Evolutionary conservation across 768 basidiomycete genomes (phyloP), one percentile per base, ranked within the genome.

Genomic region (Termitomyces sp.): DNA sequence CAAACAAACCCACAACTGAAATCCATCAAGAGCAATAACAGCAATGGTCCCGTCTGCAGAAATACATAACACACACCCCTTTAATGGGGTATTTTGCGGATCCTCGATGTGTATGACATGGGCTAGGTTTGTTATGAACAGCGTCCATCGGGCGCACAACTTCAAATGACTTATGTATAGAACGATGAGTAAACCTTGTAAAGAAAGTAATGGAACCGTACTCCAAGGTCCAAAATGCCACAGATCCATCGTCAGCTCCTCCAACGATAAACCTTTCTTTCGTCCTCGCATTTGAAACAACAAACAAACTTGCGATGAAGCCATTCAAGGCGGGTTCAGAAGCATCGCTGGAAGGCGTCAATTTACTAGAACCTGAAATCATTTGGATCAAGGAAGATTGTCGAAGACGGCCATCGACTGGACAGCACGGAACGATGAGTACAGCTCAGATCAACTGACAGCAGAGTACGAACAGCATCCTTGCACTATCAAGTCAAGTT

Each of bases 21-120:
- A 85, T 2, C 82, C 86, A 52, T 88, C 87, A 10, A 92, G 70
- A 0, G 77, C 80, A 56, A 98, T 79, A n/a, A 93, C 81, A 0
- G 87, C 93, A 60, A 95, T 82, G 2, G 93, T 93, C 1, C 94
- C 93, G 65, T 93, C 91, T 32, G 75, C 67, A 1, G 93, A 83
- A 7, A 92, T 70, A 65, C 91, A 93, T 12, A 96, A 68, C 3
- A 84, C 74, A 67, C 88, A 89, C 3, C 86, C 89, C 48, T 78
- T 77, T 26, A 95, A 68, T 6, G 85, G 78, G 0, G 86, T 85
- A 2, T 75, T 75, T 16, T 74, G 72, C 20, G 82, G 79, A 33
- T 80, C 76, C 7, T 75, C 73, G 43, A 92, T 74, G 59, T 83
- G 79, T 1, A 89, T 71, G 26, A 90, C 84, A 14, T 78, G 72